Evolutionary conservation across 208 protist species (phyloP).

Genomic region (Blechomonas ayalai): DNA sequence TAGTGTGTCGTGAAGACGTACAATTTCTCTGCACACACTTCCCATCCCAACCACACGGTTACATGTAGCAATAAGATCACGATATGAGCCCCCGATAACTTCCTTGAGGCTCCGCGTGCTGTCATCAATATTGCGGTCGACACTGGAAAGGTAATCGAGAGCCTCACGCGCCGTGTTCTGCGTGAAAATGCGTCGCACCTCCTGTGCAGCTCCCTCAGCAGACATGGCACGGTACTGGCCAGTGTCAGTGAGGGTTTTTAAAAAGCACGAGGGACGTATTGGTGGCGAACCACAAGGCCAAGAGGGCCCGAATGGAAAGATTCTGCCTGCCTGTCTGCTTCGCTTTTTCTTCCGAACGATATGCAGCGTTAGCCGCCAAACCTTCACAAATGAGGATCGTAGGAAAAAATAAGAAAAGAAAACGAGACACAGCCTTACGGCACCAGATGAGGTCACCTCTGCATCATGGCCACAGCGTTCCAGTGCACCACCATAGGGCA

Average conservation of each 20-base stretch:
- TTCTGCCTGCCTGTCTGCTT: slow-evolving; percentile 1
- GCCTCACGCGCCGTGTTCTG: slow-evolving; percentile 50
- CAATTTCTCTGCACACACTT: slow-evolving; percentile 28
- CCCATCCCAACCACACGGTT: slow-evolving; percentile 51
- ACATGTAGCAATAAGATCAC: slow-evolving; percentile 45
- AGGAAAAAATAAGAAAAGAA: slow-evolving; percentile 2
- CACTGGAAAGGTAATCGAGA: slow-evolving; percentile 37
- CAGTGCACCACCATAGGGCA: too few relatives aligned
- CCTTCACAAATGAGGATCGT: not conserved
- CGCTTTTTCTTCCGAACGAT: slow-evolving; percentile 1
- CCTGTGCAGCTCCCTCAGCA: slow-evolving; percentile 40
- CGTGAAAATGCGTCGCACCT: slow-evolving; percentile 49
- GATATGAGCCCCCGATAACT: slow-evolving; percentile 48
- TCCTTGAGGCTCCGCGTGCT: slow-evolving; percentile 32
- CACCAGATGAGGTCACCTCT: not conserved
- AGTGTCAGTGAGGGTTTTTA: too few relatives aligned
- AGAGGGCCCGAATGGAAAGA: not conserved
- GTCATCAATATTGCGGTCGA: slow-evolving; percentile 46
- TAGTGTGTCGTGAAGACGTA: slow-evolving; percentile 15
- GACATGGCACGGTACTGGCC: slow-evolving; percentile 4
- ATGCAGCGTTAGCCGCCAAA: too few relatives aligned
- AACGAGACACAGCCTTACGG: not conserved
- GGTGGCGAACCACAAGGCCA: not conserved
- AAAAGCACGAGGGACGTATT: not conserved
- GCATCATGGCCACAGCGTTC: too few relatives aligned